A percentile compares a stretch with the other conserved stretches of the same genome.
phyloP scores from a whole-genome alignment of 345 rosid genomes.

The Citrus mangshanensis region DNA sequence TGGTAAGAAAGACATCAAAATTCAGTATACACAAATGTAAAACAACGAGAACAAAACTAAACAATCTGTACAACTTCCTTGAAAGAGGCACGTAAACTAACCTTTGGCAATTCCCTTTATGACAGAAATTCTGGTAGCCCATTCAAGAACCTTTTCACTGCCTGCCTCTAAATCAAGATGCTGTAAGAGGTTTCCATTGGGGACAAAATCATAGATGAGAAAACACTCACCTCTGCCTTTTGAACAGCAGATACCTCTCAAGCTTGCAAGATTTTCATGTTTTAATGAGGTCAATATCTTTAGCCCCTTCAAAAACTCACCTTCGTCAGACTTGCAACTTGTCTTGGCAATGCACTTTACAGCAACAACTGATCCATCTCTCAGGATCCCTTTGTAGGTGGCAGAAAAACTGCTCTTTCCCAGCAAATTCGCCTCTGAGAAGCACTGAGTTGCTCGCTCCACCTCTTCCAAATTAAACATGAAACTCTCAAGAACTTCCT shows the following conservation, averaged over 20 bases:
- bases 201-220: conserved; percentile 79
- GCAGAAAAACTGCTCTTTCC: conserved; percentile 77
- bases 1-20: conserved; percentile 25
- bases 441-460: conserved; percentile 90
- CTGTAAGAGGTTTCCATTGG: conserved; percentile 75
- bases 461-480: conserved; percentile 92
- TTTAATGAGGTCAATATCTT: conserved; percentile 65
- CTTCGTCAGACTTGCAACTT: conserved; percentile 80
- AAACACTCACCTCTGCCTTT: conserved; percentile 93
- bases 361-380: conserved; percentile 80
- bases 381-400: conserved; percentile 69
- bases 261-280: conserved; percentile 71
- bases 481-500: conserved; percentile 84
- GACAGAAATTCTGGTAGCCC: conserved; percentile 79
- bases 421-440: conserved; percentile 71
- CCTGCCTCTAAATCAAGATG: conserved; percentile 66
- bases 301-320: conserved; percentile 77
- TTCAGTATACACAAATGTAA: background rate
- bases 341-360: conserved; percentile 79
- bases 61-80: background rate
- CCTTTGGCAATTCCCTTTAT: conserved; percentile 88
- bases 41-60: background rate
- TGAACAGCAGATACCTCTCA: conserved; percentile 95
- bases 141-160: conserved; percentile 65
- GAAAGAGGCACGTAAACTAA: conserved; percentile 8